Conservation (phyloP, 768 basidiomycete species). For the Artomyces pyxidatus region DNA sequence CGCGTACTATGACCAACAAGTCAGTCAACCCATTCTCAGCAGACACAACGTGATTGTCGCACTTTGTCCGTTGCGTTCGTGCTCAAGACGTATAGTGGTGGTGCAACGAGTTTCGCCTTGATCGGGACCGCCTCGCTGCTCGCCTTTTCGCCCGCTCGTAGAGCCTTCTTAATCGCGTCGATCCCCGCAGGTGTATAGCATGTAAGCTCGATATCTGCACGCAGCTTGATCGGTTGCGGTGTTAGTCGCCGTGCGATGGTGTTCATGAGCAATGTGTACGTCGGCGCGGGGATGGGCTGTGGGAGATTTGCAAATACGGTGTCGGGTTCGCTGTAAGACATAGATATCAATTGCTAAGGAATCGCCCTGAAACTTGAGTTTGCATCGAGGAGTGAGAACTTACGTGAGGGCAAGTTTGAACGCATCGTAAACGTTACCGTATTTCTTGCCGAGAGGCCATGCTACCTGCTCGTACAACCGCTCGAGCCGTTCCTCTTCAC, state of each 20-base stretch:
- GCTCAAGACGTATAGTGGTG: constrained; percentile 91
- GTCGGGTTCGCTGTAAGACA: constrained; percentile 54
- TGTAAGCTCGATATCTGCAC: constrained; percentile 95
- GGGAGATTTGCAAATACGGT: constrained; percentile 71
- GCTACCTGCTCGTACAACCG: constrained; percentile 83
- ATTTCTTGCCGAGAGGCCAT: constrained; percentile 89
- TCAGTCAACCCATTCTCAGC: not conserved
- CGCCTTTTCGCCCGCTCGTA: constrained; percentile 80
- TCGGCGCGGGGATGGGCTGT: constrained; percentile 46
- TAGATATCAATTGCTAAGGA: constrained; percentile 25
- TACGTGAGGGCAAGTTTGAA: constrained; percentile 96
- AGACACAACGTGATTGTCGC: constrained; percentile 9
- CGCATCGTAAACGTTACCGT: constrained; percentile 94
- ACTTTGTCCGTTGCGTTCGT: constrained; percentile 97
- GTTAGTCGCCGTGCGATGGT: constrained; percentile 94
- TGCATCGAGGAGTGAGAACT: constrained; percentile 22
- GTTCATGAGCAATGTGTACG: constrained; percentile 54
- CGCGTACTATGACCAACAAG: constrained; percentile 64
- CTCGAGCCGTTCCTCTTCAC: constrained; percentile 77
- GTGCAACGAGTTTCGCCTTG: constrained; percentile 94
- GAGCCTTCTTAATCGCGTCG: constrained; percentile 90
- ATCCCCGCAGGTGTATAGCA: constrained; percentile 95
- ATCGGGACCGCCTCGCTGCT: constrained; percentile 90
- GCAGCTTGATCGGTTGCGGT: constrained; percentile 97
- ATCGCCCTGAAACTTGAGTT: constrained; percentile 1